A percentile compares a stretch with the other conserved stretches of the same genome.
These are phyloP conservation scores for Claviceps citrina DNA, from an alignment of 2,329 filamentous ascomycete genomes.

Conservation along the genomic window DNA sequence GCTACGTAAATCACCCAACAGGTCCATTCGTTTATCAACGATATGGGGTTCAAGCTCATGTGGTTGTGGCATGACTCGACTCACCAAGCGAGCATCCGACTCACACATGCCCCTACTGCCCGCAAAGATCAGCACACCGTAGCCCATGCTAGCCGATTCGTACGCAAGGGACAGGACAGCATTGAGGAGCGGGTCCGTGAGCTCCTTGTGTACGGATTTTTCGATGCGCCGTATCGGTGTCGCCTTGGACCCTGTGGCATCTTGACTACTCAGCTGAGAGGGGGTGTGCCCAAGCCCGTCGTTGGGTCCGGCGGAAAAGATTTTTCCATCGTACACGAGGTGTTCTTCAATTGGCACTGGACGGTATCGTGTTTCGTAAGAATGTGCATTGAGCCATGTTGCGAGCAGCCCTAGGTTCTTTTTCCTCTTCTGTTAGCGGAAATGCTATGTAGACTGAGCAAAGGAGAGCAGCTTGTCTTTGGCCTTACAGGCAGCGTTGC, in stretches of 20 bases:
- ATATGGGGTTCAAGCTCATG: slow-evolving; percentile 30
- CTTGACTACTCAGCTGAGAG: slow-evolving; percentile 29
- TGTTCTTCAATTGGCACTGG: slow-evolving; percentile 65
- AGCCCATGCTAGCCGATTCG: slow-evolving; percentile 53
- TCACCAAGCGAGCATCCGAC: slow-evolving; percentile 50
- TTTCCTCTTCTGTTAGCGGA: background rate
- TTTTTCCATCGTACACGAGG: slow-evolving; percentile 52
- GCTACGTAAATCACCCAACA: slow-evolving; percentile 51
- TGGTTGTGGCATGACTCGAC: slow-evolving; percentile 44
- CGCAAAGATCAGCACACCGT: slow-evolving; percentile 59
- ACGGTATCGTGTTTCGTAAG: slow-evolving; percentile 56
- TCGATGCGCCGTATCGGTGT: slow-evolving; percentile 34
- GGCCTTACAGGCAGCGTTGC: slow-evolving; percentile 52
- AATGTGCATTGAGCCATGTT: slow-evolving; percentile 54
- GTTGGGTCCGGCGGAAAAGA: slow-evolving; percentile 45
- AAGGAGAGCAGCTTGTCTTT: background rate
- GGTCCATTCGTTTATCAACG: slow-evolving; percentile 44
- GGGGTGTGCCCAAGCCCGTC: slow-evolving; percentile 42
- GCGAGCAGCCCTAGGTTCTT: slow-evolving; percentile 57
- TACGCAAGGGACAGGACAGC: slow-evolving; percentile 53
- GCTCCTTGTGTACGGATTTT: slow-evolving; percentile 42
- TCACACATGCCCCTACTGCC: slow-evolving; percentile 54
- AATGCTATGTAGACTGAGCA: background rate
- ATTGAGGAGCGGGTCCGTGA: slow-evolving; percentile 51
- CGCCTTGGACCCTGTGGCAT: slow-evolving; percentile 20